Evolutionary conservation across 2,329 filamentous ascomycete genomes (phyloP).

Genomic region (Colletotrichum sp.): DNA sequence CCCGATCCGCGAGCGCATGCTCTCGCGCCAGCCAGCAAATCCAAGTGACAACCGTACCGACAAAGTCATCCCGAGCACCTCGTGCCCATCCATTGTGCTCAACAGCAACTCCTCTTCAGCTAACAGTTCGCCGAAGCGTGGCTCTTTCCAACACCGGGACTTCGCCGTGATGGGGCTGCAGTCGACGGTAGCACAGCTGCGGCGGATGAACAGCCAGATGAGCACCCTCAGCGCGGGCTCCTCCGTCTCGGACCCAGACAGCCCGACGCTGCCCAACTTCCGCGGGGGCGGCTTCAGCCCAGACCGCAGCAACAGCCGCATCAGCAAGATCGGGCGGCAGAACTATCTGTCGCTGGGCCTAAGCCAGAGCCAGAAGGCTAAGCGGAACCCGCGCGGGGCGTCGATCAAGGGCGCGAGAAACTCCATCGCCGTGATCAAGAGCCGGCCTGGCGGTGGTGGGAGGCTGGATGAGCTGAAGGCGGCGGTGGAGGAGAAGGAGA

Average conservation of each 20-base stretch:
- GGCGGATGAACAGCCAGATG: slow-evolving; percentile 62
- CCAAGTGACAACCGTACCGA: not conserved
- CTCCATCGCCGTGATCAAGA: slow-evolving; percentile 1
- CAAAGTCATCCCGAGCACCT: not conserved
- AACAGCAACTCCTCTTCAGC: not conserved
- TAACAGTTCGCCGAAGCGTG: not conserved
- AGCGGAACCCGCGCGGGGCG: not conserved
- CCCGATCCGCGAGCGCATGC: not conserved
- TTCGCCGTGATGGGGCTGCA: slow-evolving; percentile 12
- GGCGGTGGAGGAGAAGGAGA: slow-evolving; percentile 15
- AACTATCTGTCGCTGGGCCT: slow-evolving; percentile 46
- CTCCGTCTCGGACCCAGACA: slow-evolving; percentile 36
- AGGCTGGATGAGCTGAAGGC: not conserved
- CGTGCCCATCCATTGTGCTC: not conserved
- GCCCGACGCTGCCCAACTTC: slow-evolving; percentile 43
- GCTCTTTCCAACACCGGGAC: not conserved
- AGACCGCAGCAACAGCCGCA: slow-evolving; percentile 31
- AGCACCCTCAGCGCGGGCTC: slow-evolving; percentile 49
- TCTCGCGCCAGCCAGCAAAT: not conserved
- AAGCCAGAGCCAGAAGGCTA: slow-evolving; percentile 25
- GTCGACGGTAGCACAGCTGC: slow-evolving; percentile 53
- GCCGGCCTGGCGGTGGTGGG: not conserved
- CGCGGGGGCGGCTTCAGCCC: slow-evolving; percentile 44
- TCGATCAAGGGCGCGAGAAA: slow-evolving; percentile 3
- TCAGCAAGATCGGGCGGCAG: slow-evolving; percentile 38